Evolutionary conservation across 306 rosid species (phyloP), one percentile per base, ranked within the genome.

Genomic region (Trichosanthes truncata): DNA sequence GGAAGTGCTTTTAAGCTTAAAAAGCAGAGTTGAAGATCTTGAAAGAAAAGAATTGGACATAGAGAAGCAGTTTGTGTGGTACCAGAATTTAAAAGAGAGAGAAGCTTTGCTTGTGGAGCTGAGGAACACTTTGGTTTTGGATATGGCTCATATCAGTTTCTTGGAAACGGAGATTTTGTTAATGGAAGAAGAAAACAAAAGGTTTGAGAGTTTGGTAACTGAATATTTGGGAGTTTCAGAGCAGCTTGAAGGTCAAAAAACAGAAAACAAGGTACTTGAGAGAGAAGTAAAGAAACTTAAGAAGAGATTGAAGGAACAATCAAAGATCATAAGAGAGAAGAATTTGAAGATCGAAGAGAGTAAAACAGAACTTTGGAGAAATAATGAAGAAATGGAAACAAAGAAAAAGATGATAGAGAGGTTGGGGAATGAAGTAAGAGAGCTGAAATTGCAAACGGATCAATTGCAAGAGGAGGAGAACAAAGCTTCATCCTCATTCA

Each of bases 21-120:
- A 82, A 86, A 60, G 67, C 80, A 69, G 73, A 23, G 55, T 92
- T 68, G 87, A 90, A 78, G 92, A 83, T 33, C 81, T 88, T 81
- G 84, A 86, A 49, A 88, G 67, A 79, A 83, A 74, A 51, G 98
- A 86, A 85, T 45, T 69, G 82, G 90, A 87, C 26, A 82, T 92
- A 4, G 78, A 78, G 84, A 78, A 77, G 82, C 75, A 84, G 69
- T 90, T 92, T 68, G 78, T 85, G 3, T 33, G 79, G 74, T 91
- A 87, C 46, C 83, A 87, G 53, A 85, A 89, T 52, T 79, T 91
- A 87, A 91, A 88, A 83, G 95, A 91, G 72, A 74, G 79, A 80
- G 93, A 91, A 79, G 80, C 83, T 77, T 7, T 83, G 77, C 79
- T 89, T 29, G 7, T 38, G 77, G 91, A 90, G 82, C 66, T 88